Evolutionary conservation across 2,329 filamentous ascomycete genomes (phyloP).

Genomic region (Ophiocordyceps camponoti-leonardi): DNA sequence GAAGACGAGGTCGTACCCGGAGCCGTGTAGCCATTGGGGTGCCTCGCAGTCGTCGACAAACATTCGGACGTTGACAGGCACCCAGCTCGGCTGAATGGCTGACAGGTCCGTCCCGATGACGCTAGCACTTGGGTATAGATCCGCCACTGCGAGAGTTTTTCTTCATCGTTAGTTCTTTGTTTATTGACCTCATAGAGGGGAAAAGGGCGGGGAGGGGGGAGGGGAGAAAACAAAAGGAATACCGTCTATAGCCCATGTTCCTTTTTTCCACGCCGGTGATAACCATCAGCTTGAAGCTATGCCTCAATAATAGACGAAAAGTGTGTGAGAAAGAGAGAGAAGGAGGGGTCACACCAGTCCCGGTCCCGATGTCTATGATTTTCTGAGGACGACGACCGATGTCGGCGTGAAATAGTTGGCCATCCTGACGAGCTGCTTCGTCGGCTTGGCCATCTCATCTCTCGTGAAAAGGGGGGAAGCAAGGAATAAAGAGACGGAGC

Average conservation of each 20-base stretch:
- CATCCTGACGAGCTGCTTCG: slow-evolving; percentile 9
- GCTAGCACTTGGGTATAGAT: slow-evolving; percentile 21
- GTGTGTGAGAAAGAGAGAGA: not conserved
- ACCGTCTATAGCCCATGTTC: slow-evolving; percentile 37
- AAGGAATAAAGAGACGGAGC: too few relatives aligned
- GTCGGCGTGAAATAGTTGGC: slow-evolving; percentile 21
- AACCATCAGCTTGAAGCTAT: not conserved
- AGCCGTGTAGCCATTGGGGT: slow-evolving; percentile 35
- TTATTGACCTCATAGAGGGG: not conserved
- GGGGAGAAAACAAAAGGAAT: not conserved
- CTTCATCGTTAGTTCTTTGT: slow-evolving; percentile 1
- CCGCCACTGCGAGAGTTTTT: slow-evolving; percentile 18
- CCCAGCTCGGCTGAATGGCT: slow-evolving; percentile 27
- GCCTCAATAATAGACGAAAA: too few relatives aligned
- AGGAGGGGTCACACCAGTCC: slow-evolving; percentile 19
- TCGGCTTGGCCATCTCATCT: not conserved
- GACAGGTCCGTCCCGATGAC: slow-evolving; percentile 25
- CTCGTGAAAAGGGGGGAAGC: not conserved
- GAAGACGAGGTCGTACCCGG: slow-evolving; percentile 38
- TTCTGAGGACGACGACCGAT: slow-evolving; percentile 21
- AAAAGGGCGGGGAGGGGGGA: too few relatives aligned
- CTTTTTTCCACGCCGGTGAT: slow-evolving; percentile 5
- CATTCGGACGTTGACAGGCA: slow-evolving; percentile 44
- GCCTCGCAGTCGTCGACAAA: slow-evolving; percentile 44
- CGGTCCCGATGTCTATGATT: slow-evolving; percentile 31